Evolutionary conservation across 1,284 basidiomycete species (phyloP).

Genomic region (Wallemia mellicola): DNA sequence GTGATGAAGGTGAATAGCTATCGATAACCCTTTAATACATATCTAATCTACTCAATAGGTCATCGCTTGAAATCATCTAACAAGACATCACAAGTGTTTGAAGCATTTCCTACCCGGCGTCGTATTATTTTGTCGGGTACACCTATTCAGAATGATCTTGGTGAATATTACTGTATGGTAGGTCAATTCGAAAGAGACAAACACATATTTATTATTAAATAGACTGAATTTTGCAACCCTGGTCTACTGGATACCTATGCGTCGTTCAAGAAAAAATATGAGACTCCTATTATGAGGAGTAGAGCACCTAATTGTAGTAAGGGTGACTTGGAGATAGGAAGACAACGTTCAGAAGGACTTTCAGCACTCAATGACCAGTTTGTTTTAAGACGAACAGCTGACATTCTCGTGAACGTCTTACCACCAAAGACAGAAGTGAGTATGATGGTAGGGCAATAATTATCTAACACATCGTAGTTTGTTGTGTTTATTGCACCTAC

Average conservation of each 20-base stretch:
- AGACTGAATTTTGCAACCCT: slow-evolving; percentile 83
- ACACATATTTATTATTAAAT: background rate
- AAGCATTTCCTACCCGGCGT: slow-evolving; percentile 37
- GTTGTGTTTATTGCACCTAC: slow-evolving; percentile 72
- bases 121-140: slow-evolving; percentile 81
- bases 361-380: slow-evolving; percentile 50
- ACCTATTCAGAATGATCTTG: slow-evolving; percentile 83
- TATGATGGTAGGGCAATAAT: background rate
- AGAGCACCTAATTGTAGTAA: slow-evolving; percentile 40
- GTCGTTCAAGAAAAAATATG: slow-evolving; percentile 50
- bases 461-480: slow-evolving; percentile 40
- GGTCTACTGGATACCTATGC: slow-evolving; percentile 39
- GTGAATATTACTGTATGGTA: slow-evolving; percentile 89
- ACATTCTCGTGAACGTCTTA: slow-evolving; percentile 48
- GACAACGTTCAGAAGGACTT: slow-evolving; percentile 42
- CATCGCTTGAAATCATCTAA: slow-evolving; percentile 77
- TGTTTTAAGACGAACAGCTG: slow-evolving; percentile 60
- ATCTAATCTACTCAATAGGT: slow-evolving; percentile 24
- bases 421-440: slow-evolving; percentile 50
- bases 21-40: background rate
- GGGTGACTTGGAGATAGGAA: slow-evolving; percentile 43
- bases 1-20: slow-evolving; percentile 47
- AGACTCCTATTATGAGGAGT: slow-evolving; percentile 63
- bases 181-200: slow-evolving; percentile 2
- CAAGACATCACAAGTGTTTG: slow-evolving; percentile 73